A percentile compares a stretch with the other conserved stretches of the same genome.
Conservation (phyloP, 768 basidiomycete genomes). For the Amanita inopinata region DNA sequence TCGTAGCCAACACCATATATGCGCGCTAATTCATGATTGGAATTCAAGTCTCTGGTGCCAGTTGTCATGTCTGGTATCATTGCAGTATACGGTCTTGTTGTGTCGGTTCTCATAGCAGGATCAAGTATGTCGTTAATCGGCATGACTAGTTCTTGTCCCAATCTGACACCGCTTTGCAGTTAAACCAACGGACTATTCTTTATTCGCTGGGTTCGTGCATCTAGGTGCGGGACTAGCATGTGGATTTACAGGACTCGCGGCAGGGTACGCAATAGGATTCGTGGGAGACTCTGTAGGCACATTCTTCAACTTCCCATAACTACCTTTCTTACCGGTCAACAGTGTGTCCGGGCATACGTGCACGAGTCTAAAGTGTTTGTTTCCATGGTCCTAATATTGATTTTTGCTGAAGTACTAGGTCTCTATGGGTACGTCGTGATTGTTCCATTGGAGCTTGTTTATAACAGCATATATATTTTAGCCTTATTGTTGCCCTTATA, state of each 20-base stretch:
- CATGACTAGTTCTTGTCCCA: not conserved
- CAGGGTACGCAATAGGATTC: constrained; percentile 90
- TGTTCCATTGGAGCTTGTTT: not conserved
- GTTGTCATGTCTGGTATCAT: constrained; percentile 99
- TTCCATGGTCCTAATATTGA: constrained; percentile 92
- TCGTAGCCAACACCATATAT: not conserved
- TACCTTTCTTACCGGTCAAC: not conserved
- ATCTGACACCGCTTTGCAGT: constrained; percentile 32
- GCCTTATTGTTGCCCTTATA: constrained; percentile 82
- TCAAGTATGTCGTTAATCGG: constrained; percentile 23
- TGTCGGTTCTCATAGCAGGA: constrained; percentile 86
- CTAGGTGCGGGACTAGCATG: constrained; percentile 88
- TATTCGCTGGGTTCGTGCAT: constrained; percentile 85
- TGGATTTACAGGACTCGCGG: constrained; percentile 84
- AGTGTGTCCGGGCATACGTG: constrained; percentile 90
- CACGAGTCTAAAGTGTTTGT: constrained; percentile 90
- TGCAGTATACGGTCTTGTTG: constrained; percentile 94
- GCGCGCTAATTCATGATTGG: not conserved
- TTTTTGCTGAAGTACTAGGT: constrained; percentile 86
- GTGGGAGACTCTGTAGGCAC: constrained; percentile 84
- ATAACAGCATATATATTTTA: constrained; percentile 15
- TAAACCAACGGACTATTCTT: constrained; percentile 57
- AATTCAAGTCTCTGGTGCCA: constrained; percentile 75
- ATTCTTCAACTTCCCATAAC: not conserved
- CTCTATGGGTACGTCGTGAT: constrained; percentile 58